Evolutionary conservation across 208 protist genomes (phyloP).

Genomic region (Acanthamoeba castellanii): DNA sequence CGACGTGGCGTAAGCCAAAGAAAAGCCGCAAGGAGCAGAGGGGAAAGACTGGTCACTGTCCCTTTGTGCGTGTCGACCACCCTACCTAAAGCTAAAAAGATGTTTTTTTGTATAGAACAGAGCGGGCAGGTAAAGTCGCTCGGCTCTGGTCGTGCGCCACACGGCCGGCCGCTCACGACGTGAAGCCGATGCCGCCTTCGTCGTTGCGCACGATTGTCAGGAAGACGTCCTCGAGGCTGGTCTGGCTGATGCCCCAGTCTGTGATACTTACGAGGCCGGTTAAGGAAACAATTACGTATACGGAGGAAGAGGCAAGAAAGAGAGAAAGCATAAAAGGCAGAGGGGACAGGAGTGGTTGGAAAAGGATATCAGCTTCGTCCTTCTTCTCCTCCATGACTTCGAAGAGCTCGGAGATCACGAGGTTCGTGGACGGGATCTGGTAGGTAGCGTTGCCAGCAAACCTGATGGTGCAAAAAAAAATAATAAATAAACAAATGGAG

Average conservation of each 20-base stretch:
- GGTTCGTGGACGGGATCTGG: slow-evolving; percentile 64
- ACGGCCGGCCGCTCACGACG: neutral
- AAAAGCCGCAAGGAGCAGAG: neutral
- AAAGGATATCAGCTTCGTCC: slow-evolving; percentile 68
- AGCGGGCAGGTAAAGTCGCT: no score
- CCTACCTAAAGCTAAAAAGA: no score
- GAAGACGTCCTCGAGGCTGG: slow-evolving; percentile 84
- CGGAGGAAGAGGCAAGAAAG: neutral
- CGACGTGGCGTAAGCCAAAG: no score
- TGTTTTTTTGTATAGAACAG: no score
- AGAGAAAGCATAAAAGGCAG: neutral
- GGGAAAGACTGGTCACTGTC: no score
- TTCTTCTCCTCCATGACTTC: slow-evolving; percentile 70
- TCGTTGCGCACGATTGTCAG: slow-evolving; percentile 55
- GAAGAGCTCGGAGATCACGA: slow-evolving; percentile 69
- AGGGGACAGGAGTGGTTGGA: neutral
- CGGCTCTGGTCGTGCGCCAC: no score
- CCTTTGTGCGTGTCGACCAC: no score
- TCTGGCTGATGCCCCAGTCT: slow-evolving; percentile 83
- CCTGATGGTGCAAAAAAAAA: neutral
- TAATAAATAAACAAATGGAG: neutral
- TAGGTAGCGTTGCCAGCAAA: slow-evolving; percentile 64
- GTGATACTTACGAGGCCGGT: slow-evolving; percentile 48
- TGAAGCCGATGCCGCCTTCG: slow-evolving; percentile 40
- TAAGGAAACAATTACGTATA: neutral